A percentile compares a stretch with the other conserved stretches of the same genome.
Evolutionary conservation across 768 basidiomycete genomes (phyloP).

Genomic region (Lactarius sp.): DNA sequence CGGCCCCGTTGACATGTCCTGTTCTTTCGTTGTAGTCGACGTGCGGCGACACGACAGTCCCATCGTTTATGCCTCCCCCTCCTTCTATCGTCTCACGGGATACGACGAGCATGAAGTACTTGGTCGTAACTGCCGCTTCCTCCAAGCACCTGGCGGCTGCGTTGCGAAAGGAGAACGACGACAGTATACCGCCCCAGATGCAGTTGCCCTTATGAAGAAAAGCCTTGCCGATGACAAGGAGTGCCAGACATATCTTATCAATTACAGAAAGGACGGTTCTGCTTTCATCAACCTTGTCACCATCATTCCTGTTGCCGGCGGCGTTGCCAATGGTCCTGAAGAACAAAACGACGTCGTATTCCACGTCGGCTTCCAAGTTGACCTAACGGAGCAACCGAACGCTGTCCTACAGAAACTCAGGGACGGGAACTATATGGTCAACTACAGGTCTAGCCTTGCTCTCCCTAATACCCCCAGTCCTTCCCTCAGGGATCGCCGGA

Average conservation of each 20-base stretch:
- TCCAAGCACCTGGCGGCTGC: conserved; percentile 70
- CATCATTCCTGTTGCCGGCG: conserved; percentile 80
- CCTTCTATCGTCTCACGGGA: conserved; percentile 73
- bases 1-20: conserved; percentile 89
- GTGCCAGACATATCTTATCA: conserved; percentile 82
- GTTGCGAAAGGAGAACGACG: conserved; percentile 50
- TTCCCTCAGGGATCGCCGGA: conserved; percentile 34
- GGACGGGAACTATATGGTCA: conserved; percentile 71
- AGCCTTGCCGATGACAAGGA: conserved; percentile 72
- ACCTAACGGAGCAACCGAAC: conserved; percentile 81
- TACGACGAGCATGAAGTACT: conserved; percentile 72
- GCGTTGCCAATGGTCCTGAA: conserved; percentile 39
- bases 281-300: conserved; percentile 92
- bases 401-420: conserved; percentile 74
- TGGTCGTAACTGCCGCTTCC: conserved; percentile 87
- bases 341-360: conserved; percentile 72
- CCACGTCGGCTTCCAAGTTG: conserved; percentile 95
- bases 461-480: conserved; percentile 23
- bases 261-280: conserved; percentile 79
- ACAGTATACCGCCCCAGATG: conserved; percentile 56
- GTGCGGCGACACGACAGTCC: conserved; percentile 75
- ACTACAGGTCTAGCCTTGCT: conserved; percentile 40
- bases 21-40: conserved; percentile 90
- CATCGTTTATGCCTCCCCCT: conserved; percentile 86
- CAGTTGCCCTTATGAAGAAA: conserved; percentile 64